These are phyloP conservation scores for Lentinus polychrous DNA, from an alignment of 1,284 basidiomycete genomes.

Conservation along the genomic window DNA sequence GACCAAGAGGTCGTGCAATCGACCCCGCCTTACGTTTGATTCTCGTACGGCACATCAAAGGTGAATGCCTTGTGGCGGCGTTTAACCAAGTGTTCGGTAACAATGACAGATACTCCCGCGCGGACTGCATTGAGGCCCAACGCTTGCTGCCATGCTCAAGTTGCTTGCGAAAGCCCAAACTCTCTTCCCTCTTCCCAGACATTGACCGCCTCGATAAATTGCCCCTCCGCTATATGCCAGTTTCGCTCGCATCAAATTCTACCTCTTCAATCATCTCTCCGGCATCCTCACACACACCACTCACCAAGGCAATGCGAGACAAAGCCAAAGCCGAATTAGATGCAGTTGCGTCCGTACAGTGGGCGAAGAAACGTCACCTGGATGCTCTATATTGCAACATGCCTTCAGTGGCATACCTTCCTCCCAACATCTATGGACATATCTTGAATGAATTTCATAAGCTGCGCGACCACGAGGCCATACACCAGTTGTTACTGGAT, in stretches of 20 bases:
- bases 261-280: background rate
- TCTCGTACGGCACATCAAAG: background rate
- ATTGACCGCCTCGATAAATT: background rate
- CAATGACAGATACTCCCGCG: background rate
- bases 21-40: background rate
- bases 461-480: background rate
- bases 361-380: background rate
- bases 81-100: background rate
- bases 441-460: background rate
- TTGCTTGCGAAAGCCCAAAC: background rate
- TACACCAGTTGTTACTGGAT: no score
- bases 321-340: background rate
- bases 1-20: background rate
- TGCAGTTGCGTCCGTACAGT: background rate
- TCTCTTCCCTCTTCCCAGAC: background rate
- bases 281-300: background rate
- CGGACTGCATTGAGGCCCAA: background rate
- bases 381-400: background rate
- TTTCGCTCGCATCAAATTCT: background rate
- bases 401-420: background rate
- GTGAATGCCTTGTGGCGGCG: background rate
- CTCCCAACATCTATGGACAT: background rate
- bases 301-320: background rate
- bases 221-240: background rate
- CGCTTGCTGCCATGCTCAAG: background rate